These are phyloP conservation scores for Zoysia matrella DNA, from an alignment of 202 grass and related monocot species.

Conservation along the genomic window DNA sequence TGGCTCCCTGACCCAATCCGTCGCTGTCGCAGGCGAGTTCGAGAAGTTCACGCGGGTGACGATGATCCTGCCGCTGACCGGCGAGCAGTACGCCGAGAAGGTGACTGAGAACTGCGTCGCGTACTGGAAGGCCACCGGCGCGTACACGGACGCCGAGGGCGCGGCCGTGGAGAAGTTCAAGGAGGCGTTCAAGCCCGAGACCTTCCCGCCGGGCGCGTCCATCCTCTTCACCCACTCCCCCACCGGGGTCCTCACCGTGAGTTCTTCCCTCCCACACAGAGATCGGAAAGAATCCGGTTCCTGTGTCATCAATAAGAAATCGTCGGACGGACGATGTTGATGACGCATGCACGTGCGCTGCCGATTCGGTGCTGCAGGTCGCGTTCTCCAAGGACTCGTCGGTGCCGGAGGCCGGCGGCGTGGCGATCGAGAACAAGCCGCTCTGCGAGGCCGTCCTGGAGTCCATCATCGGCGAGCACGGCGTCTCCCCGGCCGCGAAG, in stretches of 20 bases:
- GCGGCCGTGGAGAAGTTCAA: slow-evolving; percentile 76
- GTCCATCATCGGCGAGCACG: slow-evolving; percentile 91
- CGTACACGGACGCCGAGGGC: slow-evolving; percentile 75
- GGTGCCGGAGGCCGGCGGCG: slow-evolving; percentile 41
- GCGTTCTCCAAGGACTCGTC: slow-evolving; percentile 69
- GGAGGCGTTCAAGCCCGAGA: slow-evolving; percentile 62
- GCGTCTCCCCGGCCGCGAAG: slow-evolving; percentile 81
- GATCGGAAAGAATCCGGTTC: too few species aligned
- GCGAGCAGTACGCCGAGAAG: slow-evolving; percentile 83
- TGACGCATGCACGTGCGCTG: neutral
- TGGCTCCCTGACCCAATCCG: neutral
- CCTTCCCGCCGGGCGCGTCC: slow-evolving; percentile 76
- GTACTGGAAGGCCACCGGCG: slow-evolving; percentile 67
- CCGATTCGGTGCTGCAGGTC: slow-evolving; percentile 43
- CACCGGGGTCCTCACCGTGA: slow-evolving; percentile 62
- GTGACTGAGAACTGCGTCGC: slow-evolving; percentile 85
- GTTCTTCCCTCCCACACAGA: neutral
- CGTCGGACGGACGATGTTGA: neutral
- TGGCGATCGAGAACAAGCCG: slow-evolving; percentile 62
- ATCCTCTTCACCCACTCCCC: slow-evolving; percentile 86
- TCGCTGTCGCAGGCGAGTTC: slow-evolving; percentile 59
- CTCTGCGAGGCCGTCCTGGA: slow-evolving; percentile 73
- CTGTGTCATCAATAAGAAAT: too few species aligned
- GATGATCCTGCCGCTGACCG: slow-evolving; percentile 75
- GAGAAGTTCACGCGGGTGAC: slow-evolving; percentile 80